Conservation (phyloP, 2,329 filamentous ascomycete genomes). For the Ophiocordyceps unilateralis region DNA sequence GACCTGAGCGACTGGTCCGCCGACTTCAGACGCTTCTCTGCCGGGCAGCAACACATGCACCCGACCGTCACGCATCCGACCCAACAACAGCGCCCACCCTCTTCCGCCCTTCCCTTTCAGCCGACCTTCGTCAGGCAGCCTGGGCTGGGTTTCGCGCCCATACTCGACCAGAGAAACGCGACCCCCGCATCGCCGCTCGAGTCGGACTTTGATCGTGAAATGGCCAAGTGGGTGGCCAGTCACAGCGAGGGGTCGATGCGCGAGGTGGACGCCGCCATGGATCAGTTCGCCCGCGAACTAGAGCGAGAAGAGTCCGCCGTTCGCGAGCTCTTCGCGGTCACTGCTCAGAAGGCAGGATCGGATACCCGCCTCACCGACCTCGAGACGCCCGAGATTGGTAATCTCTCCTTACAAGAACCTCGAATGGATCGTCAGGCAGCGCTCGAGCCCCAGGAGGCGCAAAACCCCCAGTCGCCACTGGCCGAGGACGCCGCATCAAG, state of each 20-base stretch:
- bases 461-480: slow-evolving; percentile 1
- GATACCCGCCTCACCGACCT: slow-evolving; percentile 10
- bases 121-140: slow-evolving; percentile 12
- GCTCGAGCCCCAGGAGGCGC: background rate
- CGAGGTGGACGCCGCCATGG: slow-evolving; percentile 24
- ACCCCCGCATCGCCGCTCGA: slow-evolving; percentile 11
- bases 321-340: slow-evolving; percentile 5
- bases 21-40: slow-evolving; percentile 17
- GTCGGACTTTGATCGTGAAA: slow-evolving; percentile 22
- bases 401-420: slow-evolving; percentile 11
- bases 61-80: too few species aligned
- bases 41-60: slow-evolving; percentile 7
- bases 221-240: slow-evolving; percentile 22
- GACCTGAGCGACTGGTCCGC: slow-evolving; percentile 17
- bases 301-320: slow-evolving; percentile 17
- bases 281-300: slow-evolving; percentile 23
- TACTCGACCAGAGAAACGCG: slow-evolving; percentile 1
- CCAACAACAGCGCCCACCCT: slow-evolving; percentile 5
- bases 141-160: slow-evolving; percentile 5
- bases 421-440: background rate
- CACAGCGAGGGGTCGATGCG: slow-evolving; percentile 17
- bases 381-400: slow-evolving; percentile 15
- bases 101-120: slow-evolving; percentile 12
- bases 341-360: background rate
- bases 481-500: slow-evolving; percentile 3